These are phyloP conservation scores for Candida tibetensis DNA, from an alignment of 805 yeast species.

Conservation along the genomic window DNA sequence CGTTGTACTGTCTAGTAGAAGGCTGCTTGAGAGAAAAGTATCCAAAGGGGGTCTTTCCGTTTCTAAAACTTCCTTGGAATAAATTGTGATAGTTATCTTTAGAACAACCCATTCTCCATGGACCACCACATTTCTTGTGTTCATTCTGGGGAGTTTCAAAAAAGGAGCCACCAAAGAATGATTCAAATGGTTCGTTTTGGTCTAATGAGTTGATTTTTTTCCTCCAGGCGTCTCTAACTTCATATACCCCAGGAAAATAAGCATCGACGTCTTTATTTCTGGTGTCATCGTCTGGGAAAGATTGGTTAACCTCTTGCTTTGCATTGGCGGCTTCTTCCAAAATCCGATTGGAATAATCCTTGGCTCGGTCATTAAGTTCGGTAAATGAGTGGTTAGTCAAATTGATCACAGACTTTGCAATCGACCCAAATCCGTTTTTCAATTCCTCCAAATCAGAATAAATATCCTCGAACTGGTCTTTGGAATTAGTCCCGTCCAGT, in stretches of 20 bases:
- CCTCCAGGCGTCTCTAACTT: slow-evolving; percentile 10
- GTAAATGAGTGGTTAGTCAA: slow-evolving; percentile 20
- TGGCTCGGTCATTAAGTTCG: slow-evolving; percentile 22
- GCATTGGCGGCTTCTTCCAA: background rate
- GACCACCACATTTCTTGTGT: background rate
- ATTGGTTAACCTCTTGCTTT: background rate
- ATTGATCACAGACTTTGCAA: slow-evolving; percentile 25
- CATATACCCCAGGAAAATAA: slow-evolving; percentile 22
- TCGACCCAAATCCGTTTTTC: slow-evolving; percentile 22
- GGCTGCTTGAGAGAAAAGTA: slow-evolving; percentile 58
- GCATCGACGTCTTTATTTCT: slow-evolving; percentile 8
- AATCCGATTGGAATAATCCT: slow-evolving; percentile 13
- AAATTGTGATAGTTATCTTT: background rate
- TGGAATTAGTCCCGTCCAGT: slow-evolving; percentile 11
- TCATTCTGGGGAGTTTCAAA: background rate
- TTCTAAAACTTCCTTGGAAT: slow-evolving; percentile 12
- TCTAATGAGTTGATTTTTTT: slow-evolving; percentile 6
- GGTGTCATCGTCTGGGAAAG: background rate
- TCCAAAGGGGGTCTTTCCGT: slow-evolving; percentile 40
- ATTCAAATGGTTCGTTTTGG: slow-evolving; percentile 3
- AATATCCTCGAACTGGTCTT: slow-evolving; percentile 16
- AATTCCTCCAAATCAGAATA: slow-evolving; percentile 23
- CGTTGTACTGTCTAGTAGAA: slow-evolving; percentile 51
- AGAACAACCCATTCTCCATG: background rate
- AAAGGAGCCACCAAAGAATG: background rate